Percentiles rank a stretch among this genome's conserved stretches.
phyloP scores from a whole-genome alignment of 805 yeast species.

The Saturnispora galanensis region DNA sequence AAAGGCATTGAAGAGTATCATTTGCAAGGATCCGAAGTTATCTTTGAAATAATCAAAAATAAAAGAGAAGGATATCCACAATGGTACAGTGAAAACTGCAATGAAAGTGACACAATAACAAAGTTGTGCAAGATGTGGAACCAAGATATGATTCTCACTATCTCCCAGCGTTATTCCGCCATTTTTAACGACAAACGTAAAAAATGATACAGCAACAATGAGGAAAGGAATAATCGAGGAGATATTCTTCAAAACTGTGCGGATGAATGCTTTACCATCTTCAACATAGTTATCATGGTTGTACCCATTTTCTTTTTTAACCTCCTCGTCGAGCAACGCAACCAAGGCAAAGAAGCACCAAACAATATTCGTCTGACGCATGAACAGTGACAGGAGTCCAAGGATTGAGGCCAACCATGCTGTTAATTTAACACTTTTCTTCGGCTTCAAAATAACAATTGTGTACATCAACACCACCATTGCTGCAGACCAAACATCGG shows the following conservation, averaged over 20 bases:
- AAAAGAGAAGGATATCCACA: slow-evolving; percentile 47
- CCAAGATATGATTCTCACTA: slow-evolving; percentile 68
- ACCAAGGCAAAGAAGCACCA: slow-evolving; percentile 66
- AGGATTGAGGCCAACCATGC: slow-evolving; percentile 38
- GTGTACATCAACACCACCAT: slow-evolving; percentile 49
- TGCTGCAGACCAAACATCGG: slow-evolving; percentile 88
- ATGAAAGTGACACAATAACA: slow-evolving; percentile 68
- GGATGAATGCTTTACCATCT: slow-evolving; percentile 18
- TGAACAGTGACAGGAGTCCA: slow-evolving; percentile 55
- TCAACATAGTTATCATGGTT: slow-evolving; percentile 23
- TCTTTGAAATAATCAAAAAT: slow-evolving; percentile 31
- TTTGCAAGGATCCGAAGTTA: slow-evolving; percentile 19
- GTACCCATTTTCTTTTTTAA: slow-evolving; percentile 26
- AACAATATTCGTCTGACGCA: slow-evolving; percentile 85
- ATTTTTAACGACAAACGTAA: slow-evolving; percentile 49
- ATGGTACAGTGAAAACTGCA: slow-evolving; percentile 58
- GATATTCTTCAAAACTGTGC: slow-evolving; percentile 26
- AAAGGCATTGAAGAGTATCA: slow-evolving; percentile 14
- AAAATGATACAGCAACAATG: slow-evolving; percentile 44
- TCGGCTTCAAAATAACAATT: slow-evolving; percentile 29
- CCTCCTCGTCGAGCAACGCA: slow-evolving; percentile 41
- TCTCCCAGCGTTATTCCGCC: slow-evolving; percentile 91
- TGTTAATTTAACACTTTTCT: slow-evolving; percentile 15
- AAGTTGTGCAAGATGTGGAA: slow-evolving; percentile 68
- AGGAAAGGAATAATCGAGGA: slow-evolving; percentile 38